Base-by-base conservation (phyloP, 257 asterid genomes). In the Leonotis leonurus region DNA sequence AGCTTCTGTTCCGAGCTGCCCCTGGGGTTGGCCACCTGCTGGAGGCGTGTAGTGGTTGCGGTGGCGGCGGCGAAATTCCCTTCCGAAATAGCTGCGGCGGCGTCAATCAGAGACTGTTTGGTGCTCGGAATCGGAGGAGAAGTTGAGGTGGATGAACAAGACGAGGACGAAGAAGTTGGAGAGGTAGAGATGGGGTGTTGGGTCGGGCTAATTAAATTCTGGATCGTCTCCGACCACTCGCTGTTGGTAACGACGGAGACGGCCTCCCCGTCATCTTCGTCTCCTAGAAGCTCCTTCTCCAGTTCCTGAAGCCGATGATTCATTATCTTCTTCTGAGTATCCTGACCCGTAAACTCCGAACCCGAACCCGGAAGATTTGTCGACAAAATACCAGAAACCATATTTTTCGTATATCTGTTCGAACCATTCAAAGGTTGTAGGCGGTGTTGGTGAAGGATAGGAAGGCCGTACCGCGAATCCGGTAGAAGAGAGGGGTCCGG, bases 191-290 rank as follows among this genome's bases (percentile, higher is more conserved):
- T 73, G 14, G 81, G 77, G 45, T 64, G 74, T 33, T 54, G 70
- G 20, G 65, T 17, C 21, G 79, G 82, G 32, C 27, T 56, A 17
- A 84, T 73, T 24, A 90, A 67, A 68, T 56, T 81, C 78, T 87
- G 88, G 69, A 87, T 83, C 29, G 94, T 81, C 27, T 85, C 89
- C 0, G 90, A 87, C 96, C 97, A 90, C 77, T 83, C 95, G 74
- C 84, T 81, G 76, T 77, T 74, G 13, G 90, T 85, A 2, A 87
- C 79, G 24, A 60, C 86, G 4, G 95, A 85, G 4, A 76, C 85
- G 3, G 76, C 72, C 14, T 87, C 89, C 3, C 64, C 61, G 20
- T 81, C 86, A 0, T 83, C 95, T 62, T 81, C 82, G 36, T 90
- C 97, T 4, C 83, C 85, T 4, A 87, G 56, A 8, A 90, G 82